Conservation (phyloP, 176 grass and related monocot species). For the Tillandsia fasciculata region DNA sequence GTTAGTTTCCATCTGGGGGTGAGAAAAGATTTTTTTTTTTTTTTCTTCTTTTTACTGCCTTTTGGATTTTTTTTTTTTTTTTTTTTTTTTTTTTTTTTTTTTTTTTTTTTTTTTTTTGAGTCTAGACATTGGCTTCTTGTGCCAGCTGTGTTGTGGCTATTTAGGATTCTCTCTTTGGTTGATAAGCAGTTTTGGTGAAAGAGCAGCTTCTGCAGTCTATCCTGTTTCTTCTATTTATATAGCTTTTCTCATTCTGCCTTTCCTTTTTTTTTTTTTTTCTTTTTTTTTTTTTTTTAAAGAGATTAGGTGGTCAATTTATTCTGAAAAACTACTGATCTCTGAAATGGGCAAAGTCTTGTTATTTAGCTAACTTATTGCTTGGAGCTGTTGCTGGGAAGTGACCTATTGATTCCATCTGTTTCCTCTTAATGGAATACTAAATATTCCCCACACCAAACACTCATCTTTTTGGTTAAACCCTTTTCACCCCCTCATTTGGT, state of each 20-base stretch:
- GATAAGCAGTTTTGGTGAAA: constrained; percentile 31
- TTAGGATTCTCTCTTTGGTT: constrained; percentile 7
- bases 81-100: constrained; percentile 5
- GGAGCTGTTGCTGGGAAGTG: constrained; percentile 3
- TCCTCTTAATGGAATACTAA: background rate
- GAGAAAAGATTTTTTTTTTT: constrained; percentile 19
- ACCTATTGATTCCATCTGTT: background rate
- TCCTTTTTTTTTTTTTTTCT: background rate
- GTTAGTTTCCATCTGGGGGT: constrained; percentile 20
- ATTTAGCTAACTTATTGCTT: background rate
- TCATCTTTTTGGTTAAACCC: background rate
- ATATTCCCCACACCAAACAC: background rate
- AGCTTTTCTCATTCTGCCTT: background rate
- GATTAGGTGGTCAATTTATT: background rate
- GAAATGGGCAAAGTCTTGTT: background rate
- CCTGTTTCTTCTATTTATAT: constrained; percentile 3
- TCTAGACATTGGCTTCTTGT: background rate
- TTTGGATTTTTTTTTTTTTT: constrained; percentile 6
- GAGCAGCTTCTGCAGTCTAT: constrained; percentile 16
- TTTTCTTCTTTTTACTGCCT: constrained; percentile 15
- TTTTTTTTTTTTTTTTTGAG: constrained; percentile 6
- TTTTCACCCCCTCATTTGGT: constrained; percentile 21
- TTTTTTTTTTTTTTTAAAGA: background rate
- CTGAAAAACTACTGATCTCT: background rate
- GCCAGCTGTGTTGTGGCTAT: background rate